Evolutionary conservation across 108 stramenopile species (phyloP).

Genomic region (Aurantiochytrium sp.): DNA sequence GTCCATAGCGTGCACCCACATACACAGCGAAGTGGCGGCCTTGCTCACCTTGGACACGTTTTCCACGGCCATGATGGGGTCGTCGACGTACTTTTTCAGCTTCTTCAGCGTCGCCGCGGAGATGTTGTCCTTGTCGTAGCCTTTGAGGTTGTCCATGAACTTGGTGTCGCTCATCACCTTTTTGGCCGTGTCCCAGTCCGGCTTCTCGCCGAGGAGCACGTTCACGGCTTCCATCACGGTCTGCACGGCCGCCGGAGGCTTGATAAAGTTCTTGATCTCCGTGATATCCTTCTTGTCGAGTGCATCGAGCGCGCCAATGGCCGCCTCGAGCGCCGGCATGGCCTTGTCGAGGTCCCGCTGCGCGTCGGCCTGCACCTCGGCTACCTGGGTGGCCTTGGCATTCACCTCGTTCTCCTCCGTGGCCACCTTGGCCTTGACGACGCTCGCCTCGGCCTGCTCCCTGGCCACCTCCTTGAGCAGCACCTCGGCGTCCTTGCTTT

Average conservation of each 20-base stretch:
- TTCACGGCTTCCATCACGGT: constrained; percentile 55
- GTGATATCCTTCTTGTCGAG: constrained; percentile 49
- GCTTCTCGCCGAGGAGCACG: constrained; percentile 47
- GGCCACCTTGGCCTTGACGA: constrained; percentile 43
- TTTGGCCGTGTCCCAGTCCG: constrained; percentile 54
- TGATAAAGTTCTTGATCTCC: constrained; percentile 48
- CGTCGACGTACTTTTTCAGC: constrained; percentile 43
- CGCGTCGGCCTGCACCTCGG: constrained; percentile 43
- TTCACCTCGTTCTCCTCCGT: constrained; percentile 44
- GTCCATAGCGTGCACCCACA: constrained; percentile 59
- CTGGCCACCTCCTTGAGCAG: constrained; percentile 40
- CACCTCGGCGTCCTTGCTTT: constrained; percentile 42
- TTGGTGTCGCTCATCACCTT: constrained; percentile 45
- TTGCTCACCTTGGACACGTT: constrained; percentile 42
- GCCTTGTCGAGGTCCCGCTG: constrained; percentile 49
- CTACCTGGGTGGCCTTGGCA: constrained; percentile 28
- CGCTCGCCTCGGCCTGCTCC: constrained; percentile 41
- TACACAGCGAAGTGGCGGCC: constrained; percentile 50
- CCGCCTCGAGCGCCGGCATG: constrained; percentile 48
- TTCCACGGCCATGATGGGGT: constrained; percentile 43
- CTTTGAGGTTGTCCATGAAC: constrained; percentile 46
- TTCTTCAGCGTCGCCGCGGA: constrained; percentile 38
- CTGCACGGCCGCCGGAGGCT: constrained; percentile 51
- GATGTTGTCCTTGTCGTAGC: constrained; percentile 49
- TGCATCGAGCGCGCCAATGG: constrained; percentile 40